A percentile compares a stretch with the other conserved stretches of the same genome.
Evolutionary conservation across 345 rosid species (phyloP).

Genomic region (Corchorus capsularis): DNA sequence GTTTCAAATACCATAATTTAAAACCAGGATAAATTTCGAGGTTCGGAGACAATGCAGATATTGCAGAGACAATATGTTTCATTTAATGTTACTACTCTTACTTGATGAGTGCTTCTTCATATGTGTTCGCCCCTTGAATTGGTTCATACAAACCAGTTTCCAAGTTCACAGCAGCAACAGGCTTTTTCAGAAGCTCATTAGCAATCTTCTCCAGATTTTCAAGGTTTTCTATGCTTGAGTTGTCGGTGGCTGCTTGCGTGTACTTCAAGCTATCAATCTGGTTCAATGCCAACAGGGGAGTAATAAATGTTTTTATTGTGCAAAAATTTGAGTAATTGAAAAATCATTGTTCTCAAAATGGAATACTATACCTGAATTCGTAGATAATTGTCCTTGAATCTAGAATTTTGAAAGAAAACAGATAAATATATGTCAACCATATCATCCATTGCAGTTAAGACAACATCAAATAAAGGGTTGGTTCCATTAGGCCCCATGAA

Average conservation of each 20-base stretch:
- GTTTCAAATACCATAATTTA: not conserved
- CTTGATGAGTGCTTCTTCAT: constrained; percentile 36
- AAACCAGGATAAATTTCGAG: not conserved
- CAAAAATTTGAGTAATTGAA: not conserved
- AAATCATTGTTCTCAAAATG: not conserved
- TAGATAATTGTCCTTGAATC: constrained; percentile 35
- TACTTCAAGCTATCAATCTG: constrained; percentile 14
- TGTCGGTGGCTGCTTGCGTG: constrained; percentile 21
- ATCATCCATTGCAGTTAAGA: constrained; percentile 43
- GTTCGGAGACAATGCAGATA: not conserved
- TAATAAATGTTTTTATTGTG: not conserved
- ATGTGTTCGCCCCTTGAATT: constrained; percentile 20
- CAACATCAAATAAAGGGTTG: constrained; percentile 40
- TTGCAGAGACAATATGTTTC: not conserved
- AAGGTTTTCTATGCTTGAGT: constrained; percentile 34
- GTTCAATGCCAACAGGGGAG: not conserved
- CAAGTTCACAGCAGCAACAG: constrained; percentile 36
- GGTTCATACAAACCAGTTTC: constrained; percentile 35
- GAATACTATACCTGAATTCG: constrained; percentile 39
- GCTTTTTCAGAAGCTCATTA: constrained; percentile 35
- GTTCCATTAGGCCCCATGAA: constrained; percentile 21
- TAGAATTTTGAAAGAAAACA: constrained; percentile 31
- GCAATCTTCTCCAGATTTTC: constrained; percentile 26
- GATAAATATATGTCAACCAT: constrained; percentile 49
- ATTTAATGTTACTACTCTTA: not conserved